Evolutionary conservation across 495 filamentous ascomycete genomes (phyloP), one percentile per base, ranked within the genome.

Genomic region (Aspergillus panamensis): DNA sequence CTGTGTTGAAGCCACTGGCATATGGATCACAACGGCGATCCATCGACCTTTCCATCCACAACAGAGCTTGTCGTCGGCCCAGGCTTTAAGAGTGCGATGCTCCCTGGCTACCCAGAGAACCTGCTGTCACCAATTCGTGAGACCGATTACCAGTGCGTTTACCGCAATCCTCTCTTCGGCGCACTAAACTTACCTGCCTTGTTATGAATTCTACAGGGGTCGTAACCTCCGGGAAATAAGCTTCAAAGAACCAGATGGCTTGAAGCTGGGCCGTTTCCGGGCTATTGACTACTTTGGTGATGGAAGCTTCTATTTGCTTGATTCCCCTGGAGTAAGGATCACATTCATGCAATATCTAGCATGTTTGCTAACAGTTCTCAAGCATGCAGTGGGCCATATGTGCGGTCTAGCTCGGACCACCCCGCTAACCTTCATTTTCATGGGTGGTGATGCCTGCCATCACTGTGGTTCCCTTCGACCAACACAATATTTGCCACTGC

Each of bases 21-120:
- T 60, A 77, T 80, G 53, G 83, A 86, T 59, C 84, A 87, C 62
- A 72, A 67, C 10, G 83, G 82, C 4, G 74, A 85, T 48, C 68
- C 74, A 1, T 66, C 69, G 1, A 74, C 57, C 1, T 85, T 86
- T 55, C 76, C 74, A 0, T 48, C 72, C 0, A 68, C 60, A 19
- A 80, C 81, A 0, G 65, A 68, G 1, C 58, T 87, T 1, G 14
- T 50, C 48, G 48, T 50, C 8, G 48, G 48, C 8, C 48, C 48
- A 6, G 48, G 48, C 0, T 50, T 50, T 25, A 50, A 13, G 0
- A 13, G 10, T 1, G 14, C 14, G 20, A 31, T 31, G 12, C 30
- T 16, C 7, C 48, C 48, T 8, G 48, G 21, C 10, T 50, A 19
- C 12, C 48, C 48, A 3, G 17, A 0, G 9, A 32, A 50, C 30